Base-by-base conservation (phyloP, 2,329 filamentous ascomycete genomes). In the Cordyceps tenuipes region DNA sequence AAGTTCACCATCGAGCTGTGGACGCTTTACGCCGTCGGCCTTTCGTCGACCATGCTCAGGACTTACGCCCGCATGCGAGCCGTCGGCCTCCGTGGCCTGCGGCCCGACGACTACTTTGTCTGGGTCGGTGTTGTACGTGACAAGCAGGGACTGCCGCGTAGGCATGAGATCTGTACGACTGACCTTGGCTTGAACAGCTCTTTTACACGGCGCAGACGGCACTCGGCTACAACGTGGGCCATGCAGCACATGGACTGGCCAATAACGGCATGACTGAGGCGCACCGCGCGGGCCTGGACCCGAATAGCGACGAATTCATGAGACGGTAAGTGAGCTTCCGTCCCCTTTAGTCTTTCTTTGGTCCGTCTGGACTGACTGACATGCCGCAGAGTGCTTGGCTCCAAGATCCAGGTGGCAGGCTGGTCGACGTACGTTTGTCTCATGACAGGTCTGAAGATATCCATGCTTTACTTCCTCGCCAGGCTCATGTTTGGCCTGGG, bases 221-320 rank as follows among this genome's bases (percentile, higher is more conserved):
- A 2, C 71, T 81, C 12, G 81, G 79, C 19, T 82, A 82, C 62
- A 74, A 73, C 23, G 77, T 82, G 17, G 78, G 78, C 19, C 75
- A 76, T 12, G 72, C 72, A 62, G 80, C 74, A 53, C 70, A 73
- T 49, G 82, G 82, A 0, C 70, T 84, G 3, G 80, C 82, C 21
- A 84, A 85, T 63, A 82, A 82, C 64, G 70, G 75, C 59, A 84
- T 86, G 79, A 79, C 81, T 2, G 71, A 77, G 15, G 74, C 73
- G 21, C 68, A 82, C 62, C 77, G 83, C 7, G 68, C 65, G 5
- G 68, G 72, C 0, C 70, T 86, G 13, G 71, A 73, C 5, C 72
- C 76, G 0, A 60, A 69, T 10, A 76, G 76, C 12, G 66, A 71
- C 5, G 80, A 84, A 65, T 83, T 77, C 64, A 66, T 67, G 2